A percentile compares a stretch with the other conserved stretches of the same genome.
Conservation (phyloP, 2,329 filamentous ascomycete species). For the Neospermospora avenae region DNA sequence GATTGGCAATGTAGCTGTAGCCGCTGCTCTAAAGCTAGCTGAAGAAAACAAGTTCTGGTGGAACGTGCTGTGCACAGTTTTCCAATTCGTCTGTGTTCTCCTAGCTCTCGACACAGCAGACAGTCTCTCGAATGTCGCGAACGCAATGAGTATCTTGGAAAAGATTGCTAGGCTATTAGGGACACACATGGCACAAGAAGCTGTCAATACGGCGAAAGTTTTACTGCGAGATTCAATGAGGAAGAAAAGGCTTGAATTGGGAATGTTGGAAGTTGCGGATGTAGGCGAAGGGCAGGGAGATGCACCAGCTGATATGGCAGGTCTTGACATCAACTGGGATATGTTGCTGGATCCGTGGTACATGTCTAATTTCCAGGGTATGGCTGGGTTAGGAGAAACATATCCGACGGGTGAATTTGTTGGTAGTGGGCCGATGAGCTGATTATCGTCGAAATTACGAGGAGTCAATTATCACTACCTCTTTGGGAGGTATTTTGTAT, state of each 20-base stretch:
- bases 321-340: constrained; percentile 25
- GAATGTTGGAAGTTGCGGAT: constrained; percentile 23
- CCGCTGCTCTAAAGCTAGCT: constrained; percentile 36
- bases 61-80: constrained; percentile 41
- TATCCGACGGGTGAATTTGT: constrained; percentile 1
- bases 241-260: constrained; percentile 30
- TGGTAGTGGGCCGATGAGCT: neutral
- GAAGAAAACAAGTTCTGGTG: constrained; percentile 41
- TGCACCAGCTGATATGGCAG: neutral
- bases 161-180: constrained; percentile 38
- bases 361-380: constrained; percentile 14
- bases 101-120: constrained; percentile 40
- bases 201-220: constrained; percentile 28
- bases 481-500: too few species aligned
- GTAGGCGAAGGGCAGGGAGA: neutral
- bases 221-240: constrained; percentile 28
- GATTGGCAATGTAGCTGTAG: constrained; percentile 36
- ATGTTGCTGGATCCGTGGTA: constrained; percentile 24
- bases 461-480: neutral
- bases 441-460: neutral
- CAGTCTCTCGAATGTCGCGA: constrained; percentile 36
- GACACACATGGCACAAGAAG: constrained; percentile 35
- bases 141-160: constrained; percentile 38
- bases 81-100: constrained; percentile 42
- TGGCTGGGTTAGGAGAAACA: constrained; percentile 4